A percentile compares a stretch with the other conserved stretches of the same genome.
Evolutionary conservation across 352 stramenopile species (phyloP).

Genomic region (Phytophthora sansomeana): DNA sequence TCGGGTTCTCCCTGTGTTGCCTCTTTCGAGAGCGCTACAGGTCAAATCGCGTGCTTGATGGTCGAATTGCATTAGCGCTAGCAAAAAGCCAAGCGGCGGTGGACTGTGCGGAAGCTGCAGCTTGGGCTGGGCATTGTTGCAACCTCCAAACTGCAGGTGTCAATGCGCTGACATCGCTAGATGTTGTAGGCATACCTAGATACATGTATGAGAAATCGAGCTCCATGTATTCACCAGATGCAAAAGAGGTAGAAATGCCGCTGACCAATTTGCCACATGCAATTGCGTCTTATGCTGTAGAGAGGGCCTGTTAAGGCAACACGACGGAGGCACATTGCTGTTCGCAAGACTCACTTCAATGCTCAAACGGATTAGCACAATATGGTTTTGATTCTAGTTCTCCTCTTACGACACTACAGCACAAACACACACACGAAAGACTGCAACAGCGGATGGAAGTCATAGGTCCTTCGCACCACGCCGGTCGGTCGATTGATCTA

Average conservation of each 20-base stretch:
- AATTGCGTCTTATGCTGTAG: too few species aligned
- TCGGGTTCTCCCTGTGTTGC: too few species aligned
- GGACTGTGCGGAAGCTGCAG: slow-evolving; percentile 26
- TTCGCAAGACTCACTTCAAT: slow-evolving; percentile 1
- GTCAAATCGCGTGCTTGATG: slow-evolving; percentile 19
- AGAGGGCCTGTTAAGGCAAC: too few species aligned
- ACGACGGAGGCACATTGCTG: neutral
- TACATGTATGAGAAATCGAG: too few species aligned
- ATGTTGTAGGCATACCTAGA: too few species aligned
- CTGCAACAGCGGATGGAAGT: slow-evolving; percentile 30
- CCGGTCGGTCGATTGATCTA: slow-evolving; percentile 17
- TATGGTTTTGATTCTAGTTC: slow-evolving; percentile 44
- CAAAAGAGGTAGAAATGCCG: too few species aligned
- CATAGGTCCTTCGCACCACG: slow-evolving; percentile 31
- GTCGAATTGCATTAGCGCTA: slow-evolving; percentile 28
- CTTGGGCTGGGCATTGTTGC: slow-evolving; percentile 17
- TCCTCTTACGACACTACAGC: slow-evolving; percentile 13
- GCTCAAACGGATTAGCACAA: slow-evolving; percentile 5
- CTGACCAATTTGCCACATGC: too few species aligned
- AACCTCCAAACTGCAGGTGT: neutral
- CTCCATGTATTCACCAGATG: too few species aligned
- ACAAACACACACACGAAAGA: slow-evolving; percentile 16
- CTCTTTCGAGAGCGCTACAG: neutral
- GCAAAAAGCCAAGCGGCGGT: slow-evolving; percentile 28
- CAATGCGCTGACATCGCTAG: too few species aligned